Evolutionary conservation across 768 basidiomycete genomes (phyloP).

Genomic region (Stropharia rugosoannulata): DNA sequence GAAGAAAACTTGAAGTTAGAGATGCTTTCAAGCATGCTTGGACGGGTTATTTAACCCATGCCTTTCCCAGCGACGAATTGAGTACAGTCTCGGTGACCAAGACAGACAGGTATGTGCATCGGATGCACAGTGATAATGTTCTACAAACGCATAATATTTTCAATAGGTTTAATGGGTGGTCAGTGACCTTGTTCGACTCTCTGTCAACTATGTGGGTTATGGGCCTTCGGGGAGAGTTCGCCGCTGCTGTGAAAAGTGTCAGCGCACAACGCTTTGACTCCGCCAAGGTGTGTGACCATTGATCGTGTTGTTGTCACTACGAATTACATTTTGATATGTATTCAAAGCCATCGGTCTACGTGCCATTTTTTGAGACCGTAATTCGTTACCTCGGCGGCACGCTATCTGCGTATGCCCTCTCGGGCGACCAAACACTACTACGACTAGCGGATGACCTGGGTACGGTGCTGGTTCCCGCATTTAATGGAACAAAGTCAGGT

Average conservation of each 20-base stretch:
- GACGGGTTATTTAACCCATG: constrained; percentile 47
- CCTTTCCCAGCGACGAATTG: constrained; percentile 56
- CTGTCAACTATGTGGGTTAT: constrained; percentile 83
- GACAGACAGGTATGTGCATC: constrained; percentile 46
- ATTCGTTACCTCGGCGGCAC: constrained; percentile 79
- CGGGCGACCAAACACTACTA: constrained; percentile 57
- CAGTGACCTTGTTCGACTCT: constrained; percentile 68
- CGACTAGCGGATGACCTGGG: constrained; percentile 69
- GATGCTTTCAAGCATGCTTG: constrained; percentile 58
- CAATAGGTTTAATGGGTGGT: constrained; percentile 46
- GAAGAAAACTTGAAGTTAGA: constrained; percentile 46
- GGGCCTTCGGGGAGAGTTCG: constrained; percentile 70
- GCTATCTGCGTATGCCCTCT: constrained; percentile 75
- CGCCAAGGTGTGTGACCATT: constrained; percentile 24
- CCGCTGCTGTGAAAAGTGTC: constrained; percentile 51
- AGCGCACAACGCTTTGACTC: constrained; percentile 41
- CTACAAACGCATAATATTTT: background rate
- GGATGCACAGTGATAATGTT: background rate
- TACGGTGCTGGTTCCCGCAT: constrained; percentile 57
- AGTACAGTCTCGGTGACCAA: constrained; percentile 39
- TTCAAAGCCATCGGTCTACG: constrained; percentile 26
- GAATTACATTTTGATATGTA: background rate
- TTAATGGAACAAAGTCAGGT: constrained; percentile 56
- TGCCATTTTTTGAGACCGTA: constrained; percentile 72
- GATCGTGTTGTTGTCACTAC: background rate